Percentiles rank a stretch among this genome's conserved stretches.
Evolutionary conservation across 2,329 filamentous ascomycete genomes (phyloP).

Genomic region (Botrytis deweyae): DNA sequence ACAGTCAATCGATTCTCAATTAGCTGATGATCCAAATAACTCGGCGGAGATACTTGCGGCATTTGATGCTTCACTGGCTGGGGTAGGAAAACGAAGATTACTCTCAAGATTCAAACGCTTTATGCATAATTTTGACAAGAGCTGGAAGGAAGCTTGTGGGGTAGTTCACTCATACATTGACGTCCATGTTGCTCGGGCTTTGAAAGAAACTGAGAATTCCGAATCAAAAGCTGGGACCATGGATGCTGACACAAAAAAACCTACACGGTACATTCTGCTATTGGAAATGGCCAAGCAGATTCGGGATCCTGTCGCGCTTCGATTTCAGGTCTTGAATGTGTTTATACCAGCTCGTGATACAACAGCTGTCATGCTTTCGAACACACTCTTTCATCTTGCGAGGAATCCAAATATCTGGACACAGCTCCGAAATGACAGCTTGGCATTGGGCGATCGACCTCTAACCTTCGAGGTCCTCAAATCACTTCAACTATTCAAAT

Average conservation of each 20-base stretch:
- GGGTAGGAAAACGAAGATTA: slow-evolving; percentile 11
- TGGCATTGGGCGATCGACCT: background rate
- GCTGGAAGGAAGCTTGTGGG: slow-evolving; percentile 14
- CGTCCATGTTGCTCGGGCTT: slow-evolving; percentile 4
- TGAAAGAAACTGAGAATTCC: background rate
- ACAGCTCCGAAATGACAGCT: slow-evolving; percentile 3
- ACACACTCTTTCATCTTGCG: slow-evolving; percentile 16
- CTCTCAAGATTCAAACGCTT: background rate
- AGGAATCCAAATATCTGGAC: slow-evolving; percentile 11
- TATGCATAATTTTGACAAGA: slow-evolving; percentile 5
- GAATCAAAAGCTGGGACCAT: background rate
- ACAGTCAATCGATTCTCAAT: slow-evolving; percentile 8
- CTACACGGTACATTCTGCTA: slow-evolving; percentile 16
- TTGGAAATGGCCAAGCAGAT: slow-evolving; percentile 21
- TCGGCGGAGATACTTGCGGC: slow-evolving; percentile 2
- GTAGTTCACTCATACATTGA: slow-evolving; percentile 18
- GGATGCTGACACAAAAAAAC: background rate
- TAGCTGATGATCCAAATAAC: background rate
- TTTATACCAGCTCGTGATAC: slow-evolving; percentile 17
- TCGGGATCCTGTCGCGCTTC: slow-evolving; percentile 18
- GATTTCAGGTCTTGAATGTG: slow-evolving; percentile 16
- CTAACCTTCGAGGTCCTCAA: slow-evolving; percentile 16
- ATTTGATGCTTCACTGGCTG: background rate
- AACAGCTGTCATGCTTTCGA: slow-evolving; percentile 10
- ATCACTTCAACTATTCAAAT: background rate